Evolutionary conservation across 1,284 basidiomycete species (phyloP), one percentile per base, ranked within the genome.

Genomic region (Amylostereum chailletii): DNA sequence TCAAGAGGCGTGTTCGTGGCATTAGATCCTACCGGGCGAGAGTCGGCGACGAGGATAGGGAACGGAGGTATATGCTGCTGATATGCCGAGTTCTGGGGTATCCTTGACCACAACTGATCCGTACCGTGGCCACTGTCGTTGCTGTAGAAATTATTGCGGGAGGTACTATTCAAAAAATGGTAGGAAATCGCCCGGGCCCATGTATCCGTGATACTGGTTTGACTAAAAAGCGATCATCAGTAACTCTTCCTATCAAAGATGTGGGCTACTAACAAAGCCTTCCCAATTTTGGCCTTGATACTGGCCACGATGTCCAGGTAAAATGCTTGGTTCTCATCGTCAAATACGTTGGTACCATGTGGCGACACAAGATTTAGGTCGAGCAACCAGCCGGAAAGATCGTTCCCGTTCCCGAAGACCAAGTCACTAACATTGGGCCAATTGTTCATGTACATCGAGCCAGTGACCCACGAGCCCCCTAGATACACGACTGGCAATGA

Each of bases 391-490:
- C 82, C 81, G n/a, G 64, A 60, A 2, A 76, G 63, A 36, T 68
- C 60, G 6, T 57, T 53, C 2, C 67, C 70, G 58, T 80, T 72
- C 2, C 82, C 82, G 48, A 72, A 71, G 3, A 83, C 77, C 48
- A 85, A 62, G 34, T 79, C 69, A 5, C 66, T 58, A 8, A 75
- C 66, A 1, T 58, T 70, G 1, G 80, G 81, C 65, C 75, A 81
- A 54, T 82, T 68, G 54, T 85, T 84, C 57, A 79, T 69, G 33
- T 69, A 63, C 42, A 83, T 55, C 0, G 80, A 82, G 1, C 77
- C 75, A 0, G 74, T 74, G 4, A 81, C 56, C 83, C 83, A 86
- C 5, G 81, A 81, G 2, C 83, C 83, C 32, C 81, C 82, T 83
- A 19, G 36, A 1, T 34, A 8, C 51, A 31, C 33, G 3, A 38